Base-by-base conservation (phyloP, 2,329 filamentous ascomycete species). In the Stemphylium lycopersici region DNA sequence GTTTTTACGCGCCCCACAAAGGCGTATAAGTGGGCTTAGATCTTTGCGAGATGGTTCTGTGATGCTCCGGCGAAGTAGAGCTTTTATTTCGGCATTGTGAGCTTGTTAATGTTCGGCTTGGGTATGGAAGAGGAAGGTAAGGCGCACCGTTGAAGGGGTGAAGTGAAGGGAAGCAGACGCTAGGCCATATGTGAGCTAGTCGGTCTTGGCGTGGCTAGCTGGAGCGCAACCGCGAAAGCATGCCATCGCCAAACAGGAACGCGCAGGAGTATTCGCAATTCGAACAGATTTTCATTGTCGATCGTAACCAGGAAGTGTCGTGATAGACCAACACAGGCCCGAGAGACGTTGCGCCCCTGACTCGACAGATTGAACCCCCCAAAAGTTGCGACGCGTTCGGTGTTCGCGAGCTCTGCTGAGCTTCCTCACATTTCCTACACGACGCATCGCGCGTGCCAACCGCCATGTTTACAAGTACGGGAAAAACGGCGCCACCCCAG, bases 401-500 rank as follows among this genome's bases (percentile, higher is more conserved):
- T 46, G 59, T 52, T 61, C 62, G 63, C 65, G 66, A 65, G 63
- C 67, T 66, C 62, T 59, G 55, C 54, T 55, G 63, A 72, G 69
- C 68, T 69, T 59, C 66, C 53, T 58, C 57, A 59, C 50, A 59
- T 55, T 63, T 63, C 57, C 47, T 58, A 60, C 41, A 59, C 39
- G 49, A 56, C 40, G 40, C 52, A 54, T 63, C 59, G 61, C 65
- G 66, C 63, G 58, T 54, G 47, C 39, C 56, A 57, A 53, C 64
- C 56, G 61, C 59, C 69, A 77, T 77, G 74, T 77, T 75, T 55
- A 73, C 76, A 75, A 66, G 65, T 29, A 73, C 65, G 42, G 71
- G 71, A 20, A 76, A 71, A 65, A 71, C 69, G 48, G 71, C 83
- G 69, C 83, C 84, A 63, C 91, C 92, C 42, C 91, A 96, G 79